phyloP scores from a whole-genome alignment of 257 asterid genomes.

The Ligustrum vulgare region DNA sequence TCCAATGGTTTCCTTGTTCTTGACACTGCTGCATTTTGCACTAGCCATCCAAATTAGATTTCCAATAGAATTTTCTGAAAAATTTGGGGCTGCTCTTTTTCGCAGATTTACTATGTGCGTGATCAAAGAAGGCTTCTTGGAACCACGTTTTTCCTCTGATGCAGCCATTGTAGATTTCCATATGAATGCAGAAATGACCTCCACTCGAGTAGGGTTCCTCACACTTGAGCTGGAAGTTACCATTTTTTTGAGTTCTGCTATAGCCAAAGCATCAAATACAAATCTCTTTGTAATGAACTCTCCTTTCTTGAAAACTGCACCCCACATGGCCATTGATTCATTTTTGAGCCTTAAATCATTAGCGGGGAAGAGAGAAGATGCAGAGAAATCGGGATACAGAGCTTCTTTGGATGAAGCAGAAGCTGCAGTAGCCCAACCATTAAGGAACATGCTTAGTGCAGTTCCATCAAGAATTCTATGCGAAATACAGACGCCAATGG shows the following conservation, averaged over 20 bases:
- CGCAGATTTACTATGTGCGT: conserved; percentile 72
- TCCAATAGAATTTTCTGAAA: conserved; percentile 45
- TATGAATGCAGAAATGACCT: conserved; percentile 66
- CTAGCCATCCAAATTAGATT: conserved; percentile 66
- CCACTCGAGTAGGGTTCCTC: conserved; percentile 48
- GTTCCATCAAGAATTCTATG: conserved; percentile 71
- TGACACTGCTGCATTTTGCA: conserved; percentile 26
- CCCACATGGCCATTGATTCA: conserved; percentile 56
- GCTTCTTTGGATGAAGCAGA: conserved; percentile 21
- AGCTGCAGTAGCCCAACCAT: conserved; percentile 48
- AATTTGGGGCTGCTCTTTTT: conserved; percentile 43
- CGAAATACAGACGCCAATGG: conserved; percentile 63
- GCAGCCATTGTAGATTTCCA: conserved; percentile 57
- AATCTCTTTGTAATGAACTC: conserved; percentile 55
- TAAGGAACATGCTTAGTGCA: conserved; percentile 52
- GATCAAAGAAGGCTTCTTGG: conserved; percentile 40
- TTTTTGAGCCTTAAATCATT: conserved; percentile 47
- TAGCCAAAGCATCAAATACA: conserved; percentile 42
- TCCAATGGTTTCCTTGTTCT: neutral
- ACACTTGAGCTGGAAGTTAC: conserved; percentile 10
- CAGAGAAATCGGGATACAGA: conserved; percentile 43
- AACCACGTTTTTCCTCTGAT: conserved; percentile 25
- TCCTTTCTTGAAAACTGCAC: conserved; percentile 60
- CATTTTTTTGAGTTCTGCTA: conserved; percentile 36
- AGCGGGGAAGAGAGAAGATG: conserved; percentile 50